A percentile compares a stretch with the other conserved stretches of the same genome.
Evolutionary conservation across 805 yeast genomes (phyloP).

Genomic region (Teunomyces stri): DNA sequence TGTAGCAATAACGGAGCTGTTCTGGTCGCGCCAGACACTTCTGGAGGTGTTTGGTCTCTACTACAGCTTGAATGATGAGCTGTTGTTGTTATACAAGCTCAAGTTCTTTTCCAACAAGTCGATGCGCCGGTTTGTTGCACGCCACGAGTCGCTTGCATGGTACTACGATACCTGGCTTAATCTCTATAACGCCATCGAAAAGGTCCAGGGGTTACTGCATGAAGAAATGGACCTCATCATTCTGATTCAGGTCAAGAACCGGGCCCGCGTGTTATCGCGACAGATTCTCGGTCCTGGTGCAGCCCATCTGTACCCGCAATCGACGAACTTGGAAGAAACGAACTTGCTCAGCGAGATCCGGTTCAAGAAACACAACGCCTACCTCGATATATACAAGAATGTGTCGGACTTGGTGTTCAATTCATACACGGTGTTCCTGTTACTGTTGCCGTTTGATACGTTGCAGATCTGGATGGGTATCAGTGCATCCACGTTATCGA

Average conservation of each 20-base stretch:
- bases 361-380: slow-evolving; percentile 35
- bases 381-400: slow-evolving; percentile 39
- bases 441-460: slow-evolving; percentile 36
- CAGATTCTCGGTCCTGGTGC: slow-evolving; percentile 20
- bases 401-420: slow-evolving; percentile 40
- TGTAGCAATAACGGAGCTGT: slow-evolving; percentile 5
- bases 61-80: slow-evolving; percentile 66
- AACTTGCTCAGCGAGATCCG: slow-evolving; percentile 29
- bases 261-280: slow-evolving; percentile 45
- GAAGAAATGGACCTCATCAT: slow-evolving; percentile 54
- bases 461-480: slow-evolving; percentile 48
- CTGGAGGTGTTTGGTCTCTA: slow-evolving; percentile 56
- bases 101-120: slow-evolving; percentile 34
- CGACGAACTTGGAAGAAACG: slow-evolving; percentile 17
- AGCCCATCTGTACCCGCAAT: slow-evolving; percentile 5
- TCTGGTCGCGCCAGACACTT: slow-evolving; percentile 45
- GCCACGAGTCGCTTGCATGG: slow-evolving; percentile 70
- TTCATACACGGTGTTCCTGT: slow-evolving; percentile 38
- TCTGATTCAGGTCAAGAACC: slow-evolving; percentile 59
- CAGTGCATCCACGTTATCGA: slow-evolving; percentile 37
- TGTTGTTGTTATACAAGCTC: slow-evolving; percentile 53
- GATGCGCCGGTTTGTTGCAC: slow-evolving; percentile 37
- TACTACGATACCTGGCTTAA: slow-evolving; percentile 61
- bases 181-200: slow-evolving; percentile 48
- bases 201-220: slow-evolving; percentile 40